Percentiles rank a stretch among this genome's conserved stretches.
Conservation (phyloP, 2,329 filamentous ascomycete species). For the Arthrobotrys entomopaga region DNA sequence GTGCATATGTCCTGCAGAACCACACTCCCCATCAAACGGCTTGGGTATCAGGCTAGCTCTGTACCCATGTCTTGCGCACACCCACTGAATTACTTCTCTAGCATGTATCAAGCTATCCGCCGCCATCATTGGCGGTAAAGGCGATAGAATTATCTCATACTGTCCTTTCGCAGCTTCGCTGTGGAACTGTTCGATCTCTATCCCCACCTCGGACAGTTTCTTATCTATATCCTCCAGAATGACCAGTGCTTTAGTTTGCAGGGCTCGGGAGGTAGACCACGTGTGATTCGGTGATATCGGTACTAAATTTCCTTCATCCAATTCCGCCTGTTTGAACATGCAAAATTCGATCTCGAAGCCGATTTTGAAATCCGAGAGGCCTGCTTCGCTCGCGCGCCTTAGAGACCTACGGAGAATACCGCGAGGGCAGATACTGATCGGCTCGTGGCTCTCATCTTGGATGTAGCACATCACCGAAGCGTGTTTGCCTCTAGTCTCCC, state of each 20-base stretch:
- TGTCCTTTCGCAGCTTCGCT: constrained; percentile 78
- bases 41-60: constrained; percentile 79
- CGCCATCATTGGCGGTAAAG: constrained; percentile 72
- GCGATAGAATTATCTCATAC: constrained; percentile 78
- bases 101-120: constrained; percentile 78
- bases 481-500: constrained; percentile 26
- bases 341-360: constrained; percentile 87
- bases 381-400: constrained; percentile 66
- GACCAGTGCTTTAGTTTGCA: constrained; percentile 69
- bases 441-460: constrained; percentile 34
- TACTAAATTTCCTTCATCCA: constrained; percentile 60
- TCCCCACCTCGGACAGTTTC: constrained; percentile 70
- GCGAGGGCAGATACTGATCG: constrained; percentile 71
- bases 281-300: constrained; percentile 73
- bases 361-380: constrained; percentile 70
- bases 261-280: constrained; percentile 74
- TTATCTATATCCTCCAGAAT: constrained; percentile 74
- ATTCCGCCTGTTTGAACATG: constrained; percentile 69
- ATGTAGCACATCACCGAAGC: constrained; percentile 57
- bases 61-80: constrained; percentile 72
- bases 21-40: constrained; percentile 69
- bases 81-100: constrained; percentile 73
- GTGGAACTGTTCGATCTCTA: constrained; percentile 78
- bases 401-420: constrained; percentile 70
- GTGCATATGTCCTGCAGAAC: constrained; percentile 77